phyloP scores from a whole-genome alignment of 2,329 filamentous ascomycete genomes.

The Dothiorella sarmentorum region DNA sequence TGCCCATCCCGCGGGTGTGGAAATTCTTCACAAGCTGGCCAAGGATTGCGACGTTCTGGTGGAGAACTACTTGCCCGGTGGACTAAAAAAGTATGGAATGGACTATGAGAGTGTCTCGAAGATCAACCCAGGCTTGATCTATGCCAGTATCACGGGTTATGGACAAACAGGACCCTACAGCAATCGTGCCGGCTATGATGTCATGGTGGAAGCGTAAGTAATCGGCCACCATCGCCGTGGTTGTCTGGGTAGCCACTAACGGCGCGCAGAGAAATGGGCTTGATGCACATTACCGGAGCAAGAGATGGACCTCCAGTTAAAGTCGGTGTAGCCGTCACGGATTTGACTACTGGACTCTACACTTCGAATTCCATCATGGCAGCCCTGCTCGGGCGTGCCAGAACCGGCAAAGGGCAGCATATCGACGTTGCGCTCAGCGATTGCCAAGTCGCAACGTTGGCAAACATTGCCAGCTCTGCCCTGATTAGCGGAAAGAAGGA shows the following conservation, averaged over 20 bases:
- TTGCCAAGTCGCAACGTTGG: conserved; percentile 88
- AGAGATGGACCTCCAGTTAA: conserved; percentile 90
- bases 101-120: conserved; percentile 77
- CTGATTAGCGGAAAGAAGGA: conserved; percentile 86
- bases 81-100: conserved; percentile 84
- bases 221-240: not conserved
- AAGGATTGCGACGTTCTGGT: conserved; percentile 88
- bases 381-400: conserved; percentile 71
- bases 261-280: conserved; percentile 67
- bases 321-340: conserved; percentile 94
- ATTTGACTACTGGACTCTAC: conserved; percentile 91
- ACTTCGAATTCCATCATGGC: conserved; percentile 96
- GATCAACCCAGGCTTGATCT: conserved; percentile 84
- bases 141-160: conserved; percentile 95
- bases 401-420: conserved; percentile 79
- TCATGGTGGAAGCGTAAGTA: conserved; percentile 86
- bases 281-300: conserved; percentile 96
- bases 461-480: conserved; percentile 93
- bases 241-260: conserved; percentile 20
- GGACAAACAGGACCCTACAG: conserved; percentile 92
- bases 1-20: conserved; percentile 75
- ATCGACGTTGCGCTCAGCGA: conserved; percentile 90
- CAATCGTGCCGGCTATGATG: conserved; percentile 88
- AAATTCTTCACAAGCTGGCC: conserved; percentile 80
- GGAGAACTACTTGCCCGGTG: conserved; percentile 92